Evolutionary conservation across 169 alveolate genomes (phyloP).

Genomic region (Eimeria acervulina): DNA sequence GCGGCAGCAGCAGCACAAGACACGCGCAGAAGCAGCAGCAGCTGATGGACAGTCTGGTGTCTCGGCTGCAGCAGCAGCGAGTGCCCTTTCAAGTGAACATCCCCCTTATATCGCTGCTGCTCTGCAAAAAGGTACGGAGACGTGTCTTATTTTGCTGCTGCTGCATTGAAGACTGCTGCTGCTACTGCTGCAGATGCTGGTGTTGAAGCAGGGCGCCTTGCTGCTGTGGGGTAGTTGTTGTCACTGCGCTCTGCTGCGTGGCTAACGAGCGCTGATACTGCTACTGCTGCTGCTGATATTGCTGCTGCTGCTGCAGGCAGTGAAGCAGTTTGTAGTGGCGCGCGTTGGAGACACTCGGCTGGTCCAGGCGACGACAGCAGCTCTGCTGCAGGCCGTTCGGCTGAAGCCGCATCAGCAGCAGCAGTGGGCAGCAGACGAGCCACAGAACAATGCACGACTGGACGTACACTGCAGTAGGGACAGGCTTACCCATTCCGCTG

Average conservation of each 20-base stretch:
- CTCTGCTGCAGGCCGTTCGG: constrained; percentile 46
- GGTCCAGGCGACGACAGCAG: constrained; percentile 68
- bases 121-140: constrained; percentile 65
- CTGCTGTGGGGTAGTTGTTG: neutral
- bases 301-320: constrained; percentile 66
- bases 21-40: constrained; percentile 63
- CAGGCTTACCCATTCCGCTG: neutral
- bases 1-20: constrained; percentile 34
- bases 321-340: constrained; percentile 62
- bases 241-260: neutral
- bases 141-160: neutral
- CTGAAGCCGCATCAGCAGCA: constrained; percentile 50
- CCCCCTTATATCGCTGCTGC: constrained; percentile 38
- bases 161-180: neutral
- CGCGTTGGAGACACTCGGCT: constrained; percentile 72
- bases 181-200: no score
- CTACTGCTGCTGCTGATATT: neutral
- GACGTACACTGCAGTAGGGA: constrained; percentile 33
- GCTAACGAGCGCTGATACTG: neutral
- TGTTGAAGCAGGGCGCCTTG: neutral
- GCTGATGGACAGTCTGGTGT: constrained; percentile 27
- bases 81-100: constrained; percentile 73
- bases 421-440: neutral
- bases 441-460: constrained; percentile 49
- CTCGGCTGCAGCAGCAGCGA: constrained; percentile 57